A percentile compares a stretch with the other conserved stretches of the same genome.
phyloP scores from a whole-genome alignment of 2,329 filamentous ascomycete genomes.

The Chaetomium globosum region DNA sequence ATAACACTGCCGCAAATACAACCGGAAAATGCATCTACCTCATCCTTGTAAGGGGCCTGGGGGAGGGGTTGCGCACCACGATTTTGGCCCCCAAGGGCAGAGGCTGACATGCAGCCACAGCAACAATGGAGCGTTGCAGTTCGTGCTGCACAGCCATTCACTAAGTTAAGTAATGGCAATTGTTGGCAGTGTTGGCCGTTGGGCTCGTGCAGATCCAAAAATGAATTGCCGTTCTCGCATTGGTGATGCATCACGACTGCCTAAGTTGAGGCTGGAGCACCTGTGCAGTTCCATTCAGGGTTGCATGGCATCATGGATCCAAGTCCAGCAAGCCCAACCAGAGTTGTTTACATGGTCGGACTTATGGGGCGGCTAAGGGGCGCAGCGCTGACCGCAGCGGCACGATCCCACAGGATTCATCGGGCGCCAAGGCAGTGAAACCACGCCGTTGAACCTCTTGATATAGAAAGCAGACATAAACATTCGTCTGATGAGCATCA shows the following conservation, averaged over 20 bases:
- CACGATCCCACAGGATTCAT: slow-evolving; percentile 4
- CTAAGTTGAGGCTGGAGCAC: background rate
- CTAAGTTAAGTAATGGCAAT: background rate
- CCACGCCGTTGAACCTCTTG: background rate
- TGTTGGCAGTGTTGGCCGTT: background rate
- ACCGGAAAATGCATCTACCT: too few species aligned
- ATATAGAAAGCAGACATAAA: background rate
- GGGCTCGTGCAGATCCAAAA: background rate
- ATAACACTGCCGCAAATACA: too few species aligned
- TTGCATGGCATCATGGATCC: background rate
- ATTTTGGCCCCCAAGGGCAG: too few species aligned
- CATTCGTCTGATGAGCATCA: background rate
- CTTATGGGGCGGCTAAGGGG: background rate
- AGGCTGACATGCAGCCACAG: too few species aligned
- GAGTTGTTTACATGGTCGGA: background rate
- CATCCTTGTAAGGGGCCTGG: too few species aligned
- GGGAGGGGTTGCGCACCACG: too few species aligned
- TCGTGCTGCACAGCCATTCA: background rate
- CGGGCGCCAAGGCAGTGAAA: background rate
- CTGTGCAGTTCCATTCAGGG: background rate
- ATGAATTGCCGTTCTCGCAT: background rate
- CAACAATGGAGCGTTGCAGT: background rate
- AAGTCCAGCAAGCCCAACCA: background rate
- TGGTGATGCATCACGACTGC: background rate
- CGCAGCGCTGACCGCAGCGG: slow-evolving; percentile 6